Evolutionary conservation across 2,329 filamentous ascomycete species (phyloP), one percentile per base, ranked within the genome.

Genomic region (Chrysoporthe cubensis): DNA sequence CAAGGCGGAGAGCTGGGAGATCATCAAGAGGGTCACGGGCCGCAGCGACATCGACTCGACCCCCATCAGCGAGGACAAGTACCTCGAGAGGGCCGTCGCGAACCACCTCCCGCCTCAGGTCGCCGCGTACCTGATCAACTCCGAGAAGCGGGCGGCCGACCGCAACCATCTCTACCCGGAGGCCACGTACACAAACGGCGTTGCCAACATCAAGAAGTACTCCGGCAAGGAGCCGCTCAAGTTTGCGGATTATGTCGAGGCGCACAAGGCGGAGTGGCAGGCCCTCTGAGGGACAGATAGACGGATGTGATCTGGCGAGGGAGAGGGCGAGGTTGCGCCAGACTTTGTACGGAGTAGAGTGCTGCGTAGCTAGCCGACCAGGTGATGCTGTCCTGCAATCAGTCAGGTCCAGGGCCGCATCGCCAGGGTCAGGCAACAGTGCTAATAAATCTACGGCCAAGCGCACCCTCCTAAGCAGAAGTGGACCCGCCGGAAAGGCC

Each of bases 1-100:
- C 0, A 70, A 74, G 21, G 58, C 70, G 8, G 76, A 81, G 3
- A 72, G 68, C 14, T 66, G 77, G 37, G 71, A 66, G 1, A 72
- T 71, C 0, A 73, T 81, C 50, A 75, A 72, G 5, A 73, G 74
- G 26, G 71, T 72, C 11, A 54, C 80, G 5, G 78, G 76, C 13
- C 61, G 65, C 4, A 77, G 76, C 43, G 72, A 79, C 5, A 42
- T 72, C 16, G 67, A 67, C 26, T 44, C 72, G 11, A 70, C 16
- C 11, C 64, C 66, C 1, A 37, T 68, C 14, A 42, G 9, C 34
- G 62, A 68, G 16, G 62, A 72, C 0, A 62, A 65, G 4, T 65
- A 37, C 16, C 7, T 68, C 1, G 14, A 54, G 4, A 2, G 13
- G 56, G 44, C 7, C 13, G 1, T 57, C 4, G 32, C 18, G 13